phyloP scores from a whole-genome alignment of 805 yeast genomes.

The Henningerozyma blattae region DNA sequence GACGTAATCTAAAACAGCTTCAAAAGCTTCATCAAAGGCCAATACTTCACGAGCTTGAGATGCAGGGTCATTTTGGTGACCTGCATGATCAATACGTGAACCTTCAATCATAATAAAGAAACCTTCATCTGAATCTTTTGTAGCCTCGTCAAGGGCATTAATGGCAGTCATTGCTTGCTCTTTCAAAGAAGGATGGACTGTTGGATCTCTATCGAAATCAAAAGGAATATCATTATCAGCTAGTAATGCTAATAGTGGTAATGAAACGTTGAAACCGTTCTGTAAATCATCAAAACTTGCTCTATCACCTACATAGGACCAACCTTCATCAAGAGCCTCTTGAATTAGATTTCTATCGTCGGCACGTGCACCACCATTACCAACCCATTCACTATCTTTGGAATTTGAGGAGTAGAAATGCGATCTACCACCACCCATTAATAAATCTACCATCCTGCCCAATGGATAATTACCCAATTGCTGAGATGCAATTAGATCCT shows the following conservation, averaged over 20 bases:
- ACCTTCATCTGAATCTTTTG: conserved; percentile 65
- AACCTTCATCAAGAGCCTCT: conserved; percentile 37
- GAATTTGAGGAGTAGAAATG: conserved; percentile 46
- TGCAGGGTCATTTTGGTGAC: conserved; percentile 87
- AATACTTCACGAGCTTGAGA: conserved; percentile 87
- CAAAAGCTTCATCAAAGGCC: conserved; percentile 75
- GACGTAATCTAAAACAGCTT: conserved; percentile 60
- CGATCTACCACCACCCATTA: conserved; percentile 87
- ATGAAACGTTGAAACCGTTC: conserved; percentile 46
- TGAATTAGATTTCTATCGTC: conserved; percentile 60
- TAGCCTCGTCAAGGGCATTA: conserved; percentile 51
- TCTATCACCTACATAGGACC: conserved; percentile 60
- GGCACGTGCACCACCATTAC: conserved; percentile 44
- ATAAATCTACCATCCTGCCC: conserved; percentile 70
- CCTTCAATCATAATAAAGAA: conserved; percentile 85
- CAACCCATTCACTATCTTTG: conserved; percentile 18
- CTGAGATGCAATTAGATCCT: conserved; percentile 78
- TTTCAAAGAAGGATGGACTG: conserved; percentile 59
- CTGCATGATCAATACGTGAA: conserved; percentile 90
- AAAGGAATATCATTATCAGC: conserved; percentile 75
- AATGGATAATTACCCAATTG: conserved; percentile 73
- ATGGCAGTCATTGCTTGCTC: conserved; percentile 72
- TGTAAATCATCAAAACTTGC: conserved; percentile 44
- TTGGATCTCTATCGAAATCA: conserved; percentile 61
- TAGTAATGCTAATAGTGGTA: conserved; percentile 69